Evolutionary conservation across 306 rosid genomes (phyloP).

Genomic region (Quercus bicolor): DNA sequence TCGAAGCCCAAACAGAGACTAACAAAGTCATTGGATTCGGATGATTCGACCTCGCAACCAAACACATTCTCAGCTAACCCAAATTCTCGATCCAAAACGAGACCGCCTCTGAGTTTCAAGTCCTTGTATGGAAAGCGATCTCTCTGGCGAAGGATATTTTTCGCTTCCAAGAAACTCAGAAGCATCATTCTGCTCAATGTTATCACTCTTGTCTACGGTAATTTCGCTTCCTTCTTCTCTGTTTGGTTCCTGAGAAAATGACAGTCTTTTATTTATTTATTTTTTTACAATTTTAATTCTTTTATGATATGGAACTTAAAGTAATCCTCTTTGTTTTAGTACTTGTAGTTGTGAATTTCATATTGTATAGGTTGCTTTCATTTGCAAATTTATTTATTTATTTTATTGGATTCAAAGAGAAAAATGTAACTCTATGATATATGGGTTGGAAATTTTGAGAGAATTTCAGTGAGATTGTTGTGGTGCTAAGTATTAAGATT

Average conservation of each 20-base stretch:
- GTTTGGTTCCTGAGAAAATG: not conserved
- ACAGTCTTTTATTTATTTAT: not conserved
- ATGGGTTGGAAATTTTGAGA: too few relatives aligned
- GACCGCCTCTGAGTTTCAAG: constrained; percentile 13
- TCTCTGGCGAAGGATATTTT: constrained; percentile 47
- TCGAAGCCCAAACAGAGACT: constrained; percentile 11
- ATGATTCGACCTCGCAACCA: constrained; percentile 14
- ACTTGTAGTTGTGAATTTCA: too few relatives aligned
- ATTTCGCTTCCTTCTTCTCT: not conserved
- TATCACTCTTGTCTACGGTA: constrained; percentile 57
- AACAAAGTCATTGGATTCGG: constrained; percentile 8
- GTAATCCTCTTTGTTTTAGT: too few relatives aligned
- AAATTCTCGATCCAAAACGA: not conserved
- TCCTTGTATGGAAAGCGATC: constrained; percentile 38
- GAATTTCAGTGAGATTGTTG: too few relatives aligned
- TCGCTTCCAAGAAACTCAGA: constrained; percentile 56
- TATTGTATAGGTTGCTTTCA: too few relatives aligned
- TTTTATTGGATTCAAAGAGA: too few relatives aligned
- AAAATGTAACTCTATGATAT: too few relatives aligned
- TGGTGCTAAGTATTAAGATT: too few relatives aligned
- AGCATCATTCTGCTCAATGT: constrained; percentile 65
- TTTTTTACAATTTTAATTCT: not conserved
- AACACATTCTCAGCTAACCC: not conserved
- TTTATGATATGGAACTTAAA: too few relatives aligned
- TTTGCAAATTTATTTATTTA: too few relatives aligned